Base-by-base conservation (phyloP, 1,284 basidiomycete species). In the Leccinum pachyderme region DNA sequence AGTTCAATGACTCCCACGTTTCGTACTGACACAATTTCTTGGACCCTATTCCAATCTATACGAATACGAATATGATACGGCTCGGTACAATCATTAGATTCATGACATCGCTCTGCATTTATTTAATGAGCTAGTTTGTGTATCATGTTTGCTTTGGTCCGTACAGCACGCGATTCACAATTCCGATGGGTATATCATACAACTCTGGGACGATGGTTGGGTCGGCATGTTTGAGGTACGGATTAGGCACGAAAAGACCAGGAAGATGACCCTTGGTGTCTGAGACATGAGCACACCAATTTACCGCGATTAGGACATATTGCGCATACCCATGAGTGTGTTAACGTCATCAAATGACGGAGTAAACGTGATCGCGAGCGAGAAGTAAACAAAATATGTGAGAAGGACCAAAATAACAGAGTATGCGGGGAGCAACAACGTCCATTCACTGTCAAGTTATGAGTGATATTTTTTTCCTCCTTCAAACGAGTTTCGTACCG, bases 351-450 rank as follows among this genome's bases (percentile, higher is more conserved):
- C 75, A 61, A 93, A 89, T 4, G 80, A 61, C 1, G 93, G 93
- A 7, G 90, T 91, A 11, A 78, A 78, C 54, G 81, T 81, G 8
- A 93, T 73, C 1, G 89, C 88, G 58, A 95, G 74, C 6, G 87
- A 83, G 60, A 87, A 86, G 68, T 95, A 94, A 2, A 80, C 77
- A 67, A 85, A 82, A 71, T 94, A 95, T 2, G 90, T 86, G 54
- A 91, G 77, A 45, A 94, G 79, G 45, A 87, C 81, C 12, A 89
- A 62, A 45, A 93, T 72, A 61, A 91, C 77, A 12, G 88, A 80
- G 74, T 87, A 95, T 15, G 91, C 84, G 25, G 93, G 93, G n/a
- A 95, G 69, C 32, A 95, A 80, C 28, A 94, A 64, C 22, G 90
- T 81, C 92, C 93, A 95, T 77, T 95, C 91, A 28, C 92, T 69